These are phyloP conservation scores for Aspergillus sp. DNA, from an alignment of 2,329 filamentous ascomycete genomes.

Conservation along the genomic window DNA sequence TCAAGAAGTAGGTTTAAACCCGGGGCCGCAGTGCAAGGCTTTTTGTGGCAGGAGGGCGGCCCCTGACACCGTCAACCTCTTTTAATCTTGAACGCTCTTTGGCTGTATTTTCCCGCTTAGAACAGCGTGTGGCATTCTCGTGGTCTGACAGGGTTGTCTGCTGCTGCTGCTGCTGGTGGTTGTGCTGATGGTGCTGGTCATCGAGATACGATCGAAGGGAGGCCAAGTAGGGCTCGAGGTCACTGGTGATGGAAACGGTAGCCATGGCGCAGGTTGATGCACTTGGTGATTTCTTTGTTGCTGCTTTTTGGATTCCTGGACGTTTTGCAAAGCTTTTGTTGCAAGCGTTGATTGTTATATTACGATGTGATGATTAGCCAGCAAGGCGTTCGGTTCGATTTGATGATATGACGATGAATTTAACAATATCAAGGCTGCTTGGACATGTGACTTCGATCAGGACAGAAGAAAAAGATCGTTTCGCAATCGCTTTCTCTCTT, in stretches of 20 bases:
- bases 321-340: not conserved
- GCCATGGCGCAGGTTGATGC: conserved; percentile 14
- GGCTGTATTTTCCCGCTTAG: not conserved
- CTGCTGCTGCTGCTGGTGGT: too few relatives aligned
- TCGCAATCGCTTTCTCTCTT: too few relatives aligned
- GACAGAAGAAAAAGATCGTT: too few relatives aligned
- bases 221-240: conserved; percentile 22
- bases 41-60: not conserved
- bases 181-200: not conserved
- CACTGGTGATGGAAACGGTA: conserved; percentile 23
- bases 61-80: not conserved
- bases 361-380: not conserved
- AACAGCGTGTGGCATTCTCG: not conserved
- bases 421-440: not conserved
- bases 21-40: not conserved
- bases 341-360: not conserved
- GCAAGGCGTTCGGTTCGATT: not conserved
- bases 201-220: conserved; percentile 22
- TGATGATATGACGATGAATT: not conserved
- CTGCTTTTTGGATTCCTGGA: conserved; percentile 1
- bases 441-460: not conserved
- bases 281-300: not conserved
- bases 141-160: not conserved
- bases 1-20: not conserved
- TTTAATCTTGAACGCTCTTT: not conserved